Conservation (phyloP, 257 asterid species). For the Solanum verrucosum region DNA sequence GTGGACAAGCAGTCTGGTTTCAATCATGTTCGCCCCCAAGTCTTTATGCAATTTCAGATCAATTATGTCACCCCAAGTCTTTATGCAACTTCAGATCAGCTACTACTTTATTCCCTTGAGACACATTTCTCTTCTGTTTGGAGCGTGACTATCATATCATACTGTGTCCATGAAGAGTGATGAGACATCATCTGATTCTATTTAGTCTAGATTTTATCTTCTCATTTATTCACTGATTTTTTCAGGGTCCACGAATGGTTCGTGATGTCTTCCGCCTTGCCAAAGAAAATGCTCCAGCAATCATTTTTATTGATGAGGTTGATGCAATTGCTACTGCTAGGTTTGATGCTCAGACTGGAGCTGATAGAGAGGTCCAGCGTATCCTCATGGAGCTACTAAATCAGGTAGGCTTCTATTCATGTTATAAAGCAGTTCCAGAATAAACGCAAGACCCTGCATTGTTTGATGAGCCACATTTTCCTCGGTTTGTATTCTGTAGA, state of each 20-base stretch:
- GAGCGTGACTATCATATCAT: background rate
- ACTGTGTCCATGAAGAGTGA: background rate
- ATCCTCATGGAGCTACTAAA: constrained; percentile 12
- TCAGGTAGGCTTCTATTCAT: constrained; percentile 33
- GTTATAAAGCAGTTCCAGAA: background rate
- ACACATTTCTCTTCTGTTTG: background rate
- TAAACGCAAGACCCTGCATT: background rate
- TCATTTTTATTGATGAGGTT: constrained; percentile 65
- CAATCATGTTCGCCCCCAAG: background rate
- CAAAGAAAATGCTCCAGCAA: constrained; percentile 3
- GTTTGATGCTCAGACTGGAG: constrained; percentile 91
- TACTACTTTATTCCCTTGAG: background rate
- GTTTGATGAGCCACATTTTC: background rate
- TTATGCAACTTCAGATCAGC: background rate
- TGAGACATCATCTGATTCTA: background rate
- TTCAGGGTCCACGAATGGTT: constrained; percentile 8
- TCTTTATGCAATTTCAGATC: background rate
- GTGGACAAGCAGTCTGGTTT: background rate
- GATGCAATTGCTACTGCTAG: constrained; percentile 88
- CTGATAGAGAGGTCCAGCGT: constrained; percentile 40
- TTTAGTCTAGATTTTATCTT: background rate
- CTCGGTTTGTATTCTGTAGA: constrained; percentile 25
- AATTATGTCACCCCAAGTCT: background rate
- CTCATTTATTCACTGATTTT: background rate
- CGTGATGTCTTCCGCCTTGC: constrained; percentile 4